A percentile compares a stretch with the other conserved stretches of the same genome.
Evolutionary conservation across 1,284 basidiomycete genomes (phyloP).

Genomic region (Ustilago curta): DNA sequence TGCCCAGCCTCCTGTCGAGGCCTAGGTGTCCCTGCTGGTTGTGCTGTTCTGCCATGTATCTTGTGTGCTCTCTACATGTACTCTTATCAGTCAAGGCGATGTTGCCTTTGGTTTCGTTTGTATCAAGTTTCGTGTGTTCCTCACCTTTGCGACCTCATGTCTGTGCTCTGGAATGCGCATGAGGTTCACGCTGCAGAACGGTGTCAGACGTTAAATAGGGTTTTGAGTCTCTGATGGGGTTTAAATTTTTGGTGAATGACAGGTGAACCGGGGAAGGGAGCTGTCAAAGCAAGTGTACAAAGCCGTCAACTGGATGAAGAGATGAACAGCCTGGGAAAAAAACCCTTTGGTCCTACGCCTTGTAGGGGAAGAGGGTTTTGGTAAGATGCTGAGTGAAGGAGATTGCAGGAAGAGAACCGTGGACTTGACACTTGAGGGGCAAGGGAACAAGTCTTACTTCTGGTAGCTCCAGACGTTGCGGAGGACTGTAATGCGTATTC

Average conservation of each 20-base stretch:
- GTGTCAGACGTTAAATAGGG: background rate
- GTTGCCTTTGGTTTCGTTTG: background rate
- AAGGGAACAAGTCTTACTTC: slow-evolving; percentile 38
- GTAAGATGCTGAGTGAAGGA: slow-evolving; percentile 1
- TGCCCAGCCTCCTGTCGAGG: slow-evolving; percentile 19
- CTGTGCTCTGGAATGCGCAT: background rate
- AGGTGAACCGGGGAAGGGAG: background rate
- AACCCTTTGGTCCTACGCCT: background rate
- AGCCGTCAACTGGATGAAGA: slow-evolving; percentile 10
- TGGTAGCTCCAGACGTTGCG: slow-evolving; percentile 62
- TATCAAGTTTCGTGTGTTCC: slow-evolving; percentile 8
- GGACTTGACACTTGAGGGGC: slow-evolving; percentile 8
- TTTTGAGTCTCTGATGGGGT: slow-evolving; percentile 27
- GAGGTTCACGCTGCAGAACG: slow-evolving; percentile 7
- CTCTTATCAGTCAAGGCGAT: background rate
- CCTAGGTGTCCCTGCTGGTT: background rate
- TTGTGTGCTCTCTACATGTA: slow-evolving; percentile 9
- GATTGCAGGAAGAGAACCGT: slow-evolving; percentile 16
- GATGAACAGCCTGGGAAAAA: background rate
- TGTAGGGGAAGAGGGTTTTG: background rate
- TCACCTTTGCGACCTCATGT: background rate
- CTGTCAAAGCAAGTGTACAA: slow-evolving; percentile 29
- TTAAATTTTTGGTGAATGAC: slow-evolving; percentile 21
- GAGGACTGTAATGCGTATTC: slow-evolving; percentile 48
- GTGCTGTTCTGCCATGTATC: background rate